Evolutionary conservation across 2,329 filamentous ascomycete species (phyloP).

Genomic region (Phyllosticta citrichinensis): DNA sequence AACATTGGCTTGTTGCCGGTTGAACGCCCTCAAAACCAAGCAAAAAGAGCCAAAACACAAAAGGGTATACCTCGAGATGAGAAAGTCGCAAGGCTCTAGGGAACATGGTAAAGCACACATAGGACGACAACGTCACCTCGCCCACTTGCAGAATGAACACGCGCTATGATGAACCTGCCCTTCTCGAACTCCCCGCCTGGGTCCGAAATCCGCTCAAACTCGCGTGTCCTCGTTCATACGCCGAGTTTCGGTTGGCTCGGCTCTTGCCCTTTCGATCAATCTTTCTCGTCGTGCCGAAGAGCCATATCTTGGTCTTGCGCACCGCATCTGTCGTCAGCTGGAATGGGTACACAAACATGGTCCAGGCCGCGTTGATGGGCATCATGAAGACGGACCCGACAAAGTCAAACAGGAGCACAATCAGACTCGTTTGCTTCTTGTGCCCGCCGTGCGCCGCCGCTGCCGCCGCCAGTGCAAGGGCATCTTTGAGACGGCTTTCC

Average conservation of each 20-base stretch:
- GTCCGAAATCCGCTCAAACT: constrained; percentile 6
- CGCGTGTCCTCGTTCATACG: not conserved
- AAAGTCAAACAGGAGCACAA: constrained; percentile 22
- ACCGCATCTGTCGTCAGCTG: constrained; percentile 10
- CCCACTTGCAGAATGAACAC: not conserved
- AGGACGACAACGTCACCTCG: not conserved
- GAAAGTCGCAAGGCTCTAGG: not conserved
- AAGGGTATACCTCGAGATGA: not conserved
- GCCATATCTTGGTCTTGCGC: not conserved
- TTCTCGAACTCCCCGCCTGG: constrained; percentile 1
- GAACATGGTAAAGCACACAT: not conserved
- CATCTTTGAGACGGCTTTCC: constrained; percentile 63
- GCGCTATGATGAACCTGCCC: not conserved
- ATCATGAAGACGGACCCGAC: constrained; percentile 16
- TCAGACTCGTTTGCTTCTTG: constrained; percentile 20
- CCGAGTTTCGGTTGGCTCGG: not conserved
- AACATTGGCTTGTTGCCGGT: not conserved
- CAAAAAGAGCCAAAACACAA: not conserved
- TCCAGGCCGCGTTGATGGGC: constrained; percentile 18
- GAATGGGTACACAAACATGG: constrained; percentile 23
- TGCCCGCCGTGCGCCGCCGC: constrained; percentile 43
- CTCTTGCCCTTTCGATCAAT: constrained; percentile 5
- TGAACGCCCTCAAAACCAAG: not conserved
- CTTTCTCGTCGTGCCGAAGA: constrained; percentile 7
- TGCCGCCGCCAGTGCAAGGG: constrained; percentile 69